Evolutionary conservation across 2,329 filamentous ascomycete genomes (phyloP), one percentile per base, ranked within the genome.

Genomic region (Colletotrichum kahawae): DNA sequence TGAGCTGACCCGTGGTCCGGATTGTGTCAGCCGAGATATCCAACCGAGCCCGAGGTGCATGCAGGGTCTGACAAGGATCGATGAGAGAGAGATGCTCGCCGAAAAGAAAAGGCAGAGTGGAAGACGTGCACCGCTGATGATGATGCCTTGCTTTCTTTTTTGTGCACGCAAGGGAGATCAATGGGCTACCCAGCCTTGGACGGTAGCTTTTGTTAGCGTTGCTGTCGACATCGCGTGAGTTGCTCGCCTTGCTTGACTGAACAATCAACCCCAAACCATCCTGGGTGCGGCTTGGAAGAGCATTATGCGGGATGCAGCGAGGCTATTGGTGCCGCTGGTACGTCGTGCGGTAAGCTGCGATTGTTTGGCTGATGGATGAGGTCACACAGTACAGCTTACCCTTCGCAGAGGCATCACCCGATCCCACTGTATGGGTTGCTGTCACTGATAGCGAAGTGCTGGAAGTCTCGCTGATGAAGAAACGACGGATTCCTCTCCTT

Each of bases 341-440:
- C 54, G 34, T 13, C 64, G 14, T 18, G 66, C 18, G 18, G 69
- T 67, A 38, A 36, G 69, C 36, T 59, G 29, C 63, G 14, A 48
- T 38, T 13, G 4, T 34, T 43, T 51, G 31, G 31, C 34, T 13
- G 16, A 21, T 16, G 63, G 27, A 67, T 75, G 73, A 75, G 73
- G 63, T 75, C 73, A 75, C 72, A 72, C 72, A 68, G 69, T 68
- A 72, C 34, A 63, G 48, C 36, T 34, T 72, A 71, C 21, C 59
- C n/a, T 14, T 10, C 36, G 7, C 10, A 31, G 29, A 56, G 18
- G n/a, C 16, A 4, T 33, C 38, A 34, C n/a, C 12, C 29, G 9
- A 62, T 62, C 43, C 43, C n/a, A 51, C n/a, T 0, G 34, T 60
- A 33, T 7, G 16, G 57, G 10, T 24, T 31, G 7, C n/a, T 21